Evolutionary conservation across 495 filamentous ascomycete genomes (phyloP).

Genomic region (Saxispiralis lemnorum): DNA sequence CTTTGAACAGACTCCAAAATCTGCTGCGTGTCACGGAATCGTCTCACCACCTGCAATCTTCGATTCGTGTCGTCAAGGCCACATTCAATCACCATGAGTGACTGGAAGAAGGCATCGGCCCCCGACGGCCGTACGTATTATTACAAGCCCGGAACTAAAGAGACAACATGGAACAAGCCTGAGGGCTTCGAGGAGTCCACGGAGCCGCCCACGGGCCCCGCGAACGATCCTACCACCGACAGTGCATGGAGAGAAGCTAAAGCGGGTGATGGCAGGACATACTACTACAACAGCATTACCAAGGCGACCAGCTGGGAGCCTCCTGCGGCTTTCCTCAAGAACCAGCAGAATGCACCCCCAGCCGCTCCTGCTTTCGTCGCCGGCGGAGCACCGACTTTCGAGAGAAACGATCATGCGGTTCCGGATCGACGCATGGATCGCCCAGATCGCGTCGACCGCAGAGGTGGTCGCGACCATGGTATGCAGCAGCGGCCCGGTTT

Average conservation of each 20-base stretch:
- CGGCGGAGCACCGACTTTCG: slow-evolving; percentile 39
- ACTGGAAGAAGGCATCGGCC: slow-evolving; percentile 73
- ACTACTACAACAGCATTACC: slow-evolving; percentile 83
- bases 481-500: slow-evolving; percentile 10
- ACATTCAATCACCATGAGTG: slow-evolving; percentile 37
- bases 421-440: slow-evolving; percentile 6
- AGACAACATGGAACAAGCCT: slow-evolving; percentile 87
- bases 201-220: background rate
- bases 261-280: slow-evolving; percentile 67
- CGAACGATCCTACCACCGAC: slow-evolving; percentile 2
- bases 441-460: slow-evolving; percentile 25
- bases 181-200: slow-evolving; percentile 38
- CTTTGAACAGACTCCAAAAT: too few relatives aligned
- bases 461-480: slow-evolving; percentile 34
- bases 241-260: slow-evolving; percentile 82
- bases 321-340: slow-evolving; percentile 7
- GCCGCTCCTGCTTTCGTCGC: slow-evolving; percentile 39
- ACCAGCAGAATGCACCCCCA: slow-evolving; percentile 3
- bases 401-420: background rate
- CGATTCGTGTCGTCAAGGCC: too few relatives aligned
- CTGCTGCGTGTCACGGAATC: too few relatives aligned
- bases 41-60: too few relatives aligned
- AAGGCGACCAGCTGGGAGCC: slow-evolving; percentile 80
- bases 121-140: slow-evolving; percentile 82
- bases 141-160: slow-evolving; percentile 72